A percentile compares a stretch with the other conserved stretches of the same genome.
These are phyloP conservation scores for Penicillium paneum DNA, from an alignment of 2,329 filamentous ascomycete genomes.

Conservation along the genomic window DNA sequence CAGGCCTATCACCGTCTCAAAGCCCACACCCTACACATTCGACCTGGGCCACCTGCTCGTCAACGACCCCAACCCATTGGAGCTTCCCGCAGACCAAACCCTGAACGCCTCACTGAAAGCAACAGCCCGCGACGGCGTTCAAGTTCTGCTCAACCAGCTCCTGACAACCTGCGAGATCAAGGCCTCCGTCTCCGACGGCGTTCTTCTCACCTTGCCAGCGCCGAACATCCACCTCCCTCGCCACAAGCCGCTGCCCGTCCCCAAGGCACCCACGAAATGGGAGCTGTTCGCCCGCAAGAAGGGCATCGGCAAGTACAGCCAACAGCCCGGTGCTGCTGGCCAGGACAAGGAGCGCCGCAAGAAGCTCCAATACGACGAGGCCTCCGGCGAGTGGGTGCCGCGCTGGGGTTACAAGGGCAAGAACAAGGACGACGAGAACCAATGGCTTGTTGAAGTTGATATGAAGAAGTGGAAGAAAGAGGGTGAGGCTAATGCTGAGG, in stretches of 20 bases:
- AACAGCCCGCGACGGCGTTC: constrained; percentile 82
- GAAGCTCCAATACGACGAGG: constrained; percentile 81
- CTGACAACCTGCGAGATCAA: constrained; percentile 80
- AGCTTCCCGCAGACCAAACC: constrained; percentile 47
- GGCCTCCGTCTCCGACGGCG: constrained; percentile 61
- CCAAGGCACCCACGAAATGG: constrained; percentile 88
- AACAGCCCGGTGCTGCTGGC: constrained; percentile 50
- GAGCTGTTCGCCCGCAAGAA: constrained; percentile 95
- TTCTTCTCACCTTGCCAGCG: constrained; percentile 74
- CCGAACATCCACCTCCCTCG: constrained; percentile 71
- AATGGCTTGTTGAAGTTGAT: constrained; percentile 93
- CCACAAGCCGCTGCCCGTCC: constrained; percentile 83
- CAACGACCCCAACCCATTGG: constrained; percentile 80
- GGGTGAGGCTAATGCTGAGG: constrained; percentile 53
- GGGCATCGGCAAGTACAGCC: constrained; percentile 83
- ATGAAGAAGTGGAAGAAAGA: constrained; percentile 70
- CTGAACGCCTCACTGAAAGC: constrained; percentile 67
- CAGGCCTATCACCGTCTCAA: constrained; percentile 64
- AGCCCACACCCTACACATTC: constrained; percentile 87
- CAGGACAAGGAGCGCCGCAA: constrained; percentile 63
- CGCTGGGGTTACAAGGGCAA: constrained; percentile 94
- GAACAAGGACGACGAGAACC: constrained; percentile 76
- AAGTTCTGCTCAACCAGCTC: constrained; percentile 90
- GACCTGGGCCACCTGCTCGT: constrained; percentile 84
- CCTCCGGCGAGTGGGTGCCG: constrained; percentile 79